Evolutionary conservation across 2,329 filamentous ascomycete species (phyloP).

Genomic region (Aspergillus cejpii): DNA sequence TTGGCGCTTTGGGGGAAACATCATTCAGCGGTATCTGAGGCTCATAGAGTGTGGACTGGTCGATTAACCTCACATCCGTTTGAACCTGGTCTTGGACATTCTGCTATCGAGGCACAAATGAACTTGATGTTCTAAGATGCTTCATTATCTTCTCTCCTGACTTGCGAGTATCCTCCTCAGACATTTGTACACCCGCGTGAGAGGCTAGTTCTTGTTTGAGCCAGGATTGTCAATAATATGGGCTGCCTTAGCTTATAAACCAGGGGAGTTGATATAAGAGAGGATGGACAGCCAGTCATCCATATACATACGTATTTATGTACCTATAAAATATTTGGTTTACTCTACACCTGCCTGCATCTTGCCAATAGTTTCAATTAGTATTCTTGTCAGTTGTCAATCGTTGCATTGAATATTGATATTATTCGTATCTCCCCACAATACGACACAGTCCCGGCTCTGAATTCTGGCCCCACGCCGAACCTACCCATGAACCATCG

Average conservation of each 20-base stretch:
- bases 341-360: too few relatives aligned
- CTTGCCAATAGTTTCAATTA: too few relatives aligned
- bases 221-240: too few relatives aligned
- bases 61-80: slow-evolving; percentile 13
- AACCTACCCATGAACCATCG: not conserved
- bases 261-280: too few relatives aligned
- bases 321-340: slow-evolving; percentile 7
- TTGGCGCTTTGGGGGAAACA: slow-evolving; percentile 14
- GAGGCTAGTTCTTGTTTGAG: too few relatives aligned
- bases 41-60: slow-evolving; percentile 20
- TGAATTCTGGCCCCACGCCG: not conserved
- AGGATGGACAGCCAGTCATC: slow-evolving; percentile 9
- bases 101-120: not conserved
- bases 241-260: too few relatives aligned
- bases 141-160: not conserved
- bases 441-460: not conserved
- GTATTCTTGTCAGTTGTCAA: too few relatives aligned
- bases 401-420: too few relatives aligned
- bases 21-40: slow-evolving; percentile 21
- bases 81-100: slow-evolving; percentile 11
- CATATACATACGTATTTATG: slow-evolving; percentile 18
- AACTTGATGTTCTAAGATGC: not conserved
- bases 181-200: too few relatives aligned
- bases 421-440: too few relatives aligned
- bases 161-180: not conserved